phyloP scores from a whole-genome alignment of 2,329 filamentous ascomycete species.

The Aureobasidium subglaciale region DNA sequence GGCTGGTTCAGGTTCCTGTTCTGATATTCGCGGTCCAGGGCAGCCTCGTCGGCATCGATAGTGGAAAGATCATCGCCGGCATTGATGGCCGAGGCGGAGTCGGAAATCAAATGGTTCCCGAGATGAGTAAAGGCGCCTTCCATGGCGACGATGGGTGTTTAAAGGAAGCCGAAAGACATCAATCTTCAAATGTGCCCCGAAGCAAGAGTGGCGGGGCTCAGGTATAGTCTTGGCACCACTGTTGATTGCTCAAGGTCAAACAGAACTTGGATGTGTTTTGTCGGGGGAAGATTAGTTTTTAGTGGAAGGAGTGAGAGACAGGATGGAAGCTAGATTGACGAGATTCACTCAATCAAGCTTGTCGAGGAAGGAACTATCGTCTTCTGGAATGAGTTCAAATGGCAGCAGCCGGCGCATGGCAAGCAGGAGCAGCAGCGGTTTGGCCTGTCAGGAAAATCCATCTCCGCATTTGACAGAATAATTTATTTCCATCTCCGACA shows the following conservation, averaged over 20 bases:
- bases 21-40: slow-evolving; percentile 59
- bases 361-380: background rate
- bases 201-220: slow-evolving; percentile 14
- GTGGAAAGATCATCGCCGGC: slow-evolving; percentile 61
- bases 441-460: background rate
- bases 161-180: background rate
- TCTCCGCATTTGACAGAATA: slow-evolving; percentile 8
- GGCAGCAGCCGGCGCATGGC: background rate
- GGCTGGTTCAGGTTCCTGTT: slow-evolving; percentile 48
- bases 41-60: slow-evolving; percentile 59
- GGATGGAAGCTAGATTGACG: background rate
- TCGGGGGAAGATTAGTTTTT: no score
- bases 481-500: slow-evolving; percentile 11
- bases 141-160: slow-evolving; percentile 43
- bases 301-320: background rate
- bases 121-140: slow-evolving; percentile 84
- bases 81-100: slow-evolving; percentile 80
- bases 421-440: background rate
- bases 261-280: background rate
- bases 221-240: slow-evolving; percentile 5
- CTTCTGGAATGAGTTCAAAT: background rate
- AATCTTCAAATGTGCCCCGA: slow-evolving; percentile 7
- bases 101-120: slow-evolving; percentile 77
- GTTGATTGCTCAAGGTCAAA: background rate
- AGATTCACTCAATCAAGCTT: background rate